Evolutionary conservation across 108 stramenopile genomes (phyloP), one percentile per base, ranked within the genome.

Genomic region (Cyclostephanos invisitatus): DNA sequence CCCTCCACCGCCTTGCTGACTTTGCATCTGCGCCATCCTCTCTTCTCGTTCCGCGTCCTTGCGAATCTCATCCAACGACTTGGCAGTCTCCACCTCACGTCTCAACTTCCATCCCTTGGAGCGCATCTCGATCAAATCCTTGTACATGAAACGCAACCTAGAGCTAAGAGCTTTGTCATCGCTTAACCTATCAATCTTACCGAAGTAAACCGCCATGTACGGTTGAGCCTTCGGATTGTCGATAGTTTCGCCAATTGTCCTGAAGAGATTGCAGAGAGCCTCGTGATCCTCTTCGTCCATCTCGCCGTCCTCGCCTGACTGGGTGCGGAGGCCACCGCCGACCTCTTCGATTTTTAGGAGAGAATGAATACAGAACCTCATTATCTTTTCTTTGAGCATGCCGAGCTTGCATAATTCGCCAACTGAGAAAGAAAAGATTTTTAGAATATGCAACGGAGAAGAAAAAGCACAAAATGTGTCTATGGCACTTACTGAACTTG

Each of bases 391-490:
- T 84, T 94, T 97, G 37, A 98, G 82, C 67, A 98, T 83, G 29
- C 68, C 73, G 71, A 93, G 90, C 85, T 98, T 98, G 96, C 91
- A 98, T 36, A 98, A 70, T 75, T 98, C 97, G 17, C 98, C 98
- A 78, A 98, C 64, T 69, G 68, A 44, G n/a, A 75, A 36, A 36
- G 35, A 42, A 2, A 14, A 61, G 17, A 20, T 11, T 7, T 20
- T 35, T 35, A 15, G 60, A 61, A 40, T 21, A 17, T 25, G 21
- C 32, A 1, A 22, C 29, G 32, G 5, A 18, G 47, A 65, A 22
- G 47, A 65, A 49, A 5, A 22, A 22, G 36, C 27, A 3, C 37
- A 51, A 32, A 18, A 50, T 2, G 0, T 20, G 37, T n/a, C 15
- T 3, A 48, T 24, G 48, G 24, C 18, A 68, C 42, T 58, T 61